Percentiles rank a stretch among this genome's conserved stretches.
phyloP scores from a whole-genome alignment of 140 eudicot genomes.

The Bidens hawaiensis region DNA sequence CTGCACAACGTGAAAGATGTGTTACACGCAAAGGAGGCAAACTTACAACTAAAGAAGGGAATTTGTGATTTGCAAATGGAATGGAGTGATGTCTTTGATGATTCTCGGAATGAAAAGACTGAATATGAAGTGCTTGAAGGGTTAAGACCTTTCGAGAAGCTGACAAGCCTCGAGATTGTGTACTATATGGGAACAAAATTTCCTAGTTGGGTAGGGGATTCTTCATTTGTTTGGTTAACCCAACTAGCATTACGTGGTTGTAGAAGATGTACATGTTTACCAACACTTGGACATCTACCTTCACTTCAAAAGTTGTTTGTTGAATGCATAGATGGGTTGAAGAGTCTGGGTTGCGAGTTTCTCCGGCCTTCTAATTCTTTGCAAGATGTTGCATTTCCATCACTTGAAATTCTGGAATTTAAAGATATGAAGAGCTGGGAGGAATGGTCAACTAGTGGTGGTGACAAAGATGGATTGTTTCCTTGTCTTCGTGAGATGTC shows the following conservation, averaged over 20 bases:
- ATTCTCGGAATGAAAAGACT: not conserved
- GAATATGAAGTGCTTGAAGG: conserved; percentile 24
- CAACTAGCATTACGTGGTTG: conserved; percentile 20
- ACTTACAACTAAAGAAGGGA: conserved; percentile 19
- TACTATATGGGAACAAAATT: conserved; percentile 23
- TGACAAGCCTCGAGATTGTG: conserved; percentile 16
- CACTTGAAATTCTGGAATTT: conserved; percentile 18
- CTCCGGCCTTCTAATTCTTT: conserved; percentile 4
- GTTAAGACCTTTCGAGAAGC: conserved; percentile 27
- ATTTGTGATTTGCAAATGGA: conserved; percentile 12
- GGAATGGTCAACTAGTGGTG: conserved; percentile 12
- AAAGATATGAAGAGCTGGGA: conserved; percentile 8
- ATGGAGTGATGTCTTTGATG: conserved; percentile 26
- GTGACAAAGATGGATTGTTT: not conserved
- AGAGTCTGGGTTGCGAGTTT: conserved; percentile 8
- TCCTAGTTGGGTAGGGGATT: conserved; percentile 39
- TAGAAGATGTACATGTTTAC: conserved; percentile 22
- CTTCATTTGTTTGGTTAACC: conserved; percentile 18
- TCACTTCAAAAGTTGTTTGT: conserved; percentile 13
- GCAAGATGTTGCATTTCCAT: conserved; percentile 17
- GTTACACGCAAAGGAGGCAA: conserved; percentile 18
- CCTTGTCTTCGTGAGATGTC: conserved; percentile 11
- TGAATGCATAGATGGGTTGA: not conserved
- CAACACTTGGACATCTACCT: conserved; percentile 31
- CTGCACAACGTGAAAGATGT: conserved; percentile 19